Base-by-base conservation (phyloP, 2,329 filamentous ascomycete genomes). In the Trichoderma endophyticum region DNA sequence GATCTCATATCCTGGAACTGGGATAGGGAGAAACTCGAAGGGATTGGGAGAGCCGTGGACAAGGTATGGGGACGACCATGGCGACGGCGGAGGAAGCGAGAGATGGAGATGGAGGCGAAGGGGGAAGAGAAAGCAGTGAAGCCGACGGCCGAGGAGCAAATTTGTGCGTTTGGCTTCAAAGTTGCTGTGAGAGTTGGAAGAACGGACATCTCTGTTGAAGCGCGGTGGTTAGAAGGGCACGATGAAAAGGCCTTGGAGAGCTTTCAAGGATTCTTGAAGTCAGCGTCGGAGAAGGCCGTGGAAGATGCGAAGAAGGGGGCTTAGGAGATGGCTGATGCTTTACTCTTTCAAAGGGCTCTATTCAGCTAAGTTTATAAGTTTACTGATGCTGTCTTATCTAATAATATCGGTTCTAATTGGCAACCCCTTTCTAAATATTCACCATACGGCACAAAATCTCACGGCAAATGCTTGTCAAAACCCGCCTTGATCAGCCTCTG, bases 11-110 rank as follows among this genome's bases (percentile, higher is more conserved):
- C 81, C 1, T 96, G 92, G 92, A 77, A 79, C 2, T 95, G 92
- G 91, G 83, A 91, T 28, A 78, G 81, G 11, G 79, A 83, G 32
- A 79, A 80, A 1, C 80, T 86, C 3, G 83, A 84, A 15, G 93
- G 93, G 0, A 78, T 89, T 0, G 91, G 92, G 1, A 87, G 90
- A 69, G 86, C 90, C 0, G 83, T 84, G n/a, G 87, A 87, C 70
- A 94, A 94, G 77, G 92, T 95, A 1, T 97, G 94, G 94, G 90
- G 90, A 32, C 84, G 94, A 28, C 87, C 91, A 6, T 94, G 92
- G 79, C 87, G 93, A 51, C 84, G 93, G 65, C 89, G 87, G 76
- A 87, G 83, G 78, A 77, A 80, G 73, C 75, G 75, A 89, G 73
- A 85, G 90, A 72, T 88, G 88, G 79, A 86, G 78, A 72, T 75